Percentiles rank a stretch among this genome's conserved stretches.
Evolutionary conservation across 2,329 filamentous ascomycete species (phyloP).

Genomic region (Ophiostoma sp.): DNA sequence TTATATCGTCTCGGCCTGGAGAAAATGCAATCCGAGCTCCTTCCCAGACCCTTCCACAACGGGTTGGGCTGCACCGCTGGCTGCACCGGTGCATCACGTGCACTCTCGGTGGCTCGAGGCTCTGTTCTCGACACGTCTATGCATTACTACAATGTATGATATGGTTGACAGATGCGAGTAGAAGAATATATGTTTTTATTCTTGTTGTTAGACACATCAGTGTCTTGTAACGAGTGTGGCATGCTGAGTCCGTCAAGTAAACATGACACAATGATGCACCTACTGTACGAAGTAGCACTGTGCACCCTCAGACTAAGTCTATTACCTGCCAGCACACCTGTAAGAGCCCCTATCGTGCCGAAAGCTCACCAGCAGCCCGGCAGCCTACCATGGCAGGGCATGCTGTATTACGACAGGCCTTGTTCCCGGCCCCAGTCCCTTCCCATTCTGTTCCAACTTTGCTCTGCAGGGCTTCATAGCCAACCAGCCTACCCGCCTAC

Average conservation of each 20-base stretch:
- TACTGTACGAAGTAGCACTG: no score
- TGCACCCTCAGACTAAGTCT: no score
- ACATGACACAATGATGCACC: no score
- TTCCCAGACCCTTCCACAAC: constrained; percentile 1
- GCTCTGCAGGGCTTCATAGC: not conserved
- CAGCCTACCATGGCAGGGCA: not conserved
- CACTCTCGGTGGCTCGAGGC: not conserved
- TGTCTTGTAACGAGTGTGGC: no score
- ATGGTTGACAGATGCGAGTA: no score
- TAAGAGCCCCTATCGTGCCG: no score
- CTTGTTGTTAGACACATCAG: no score
- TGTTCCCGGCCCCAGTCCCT: not conserved
- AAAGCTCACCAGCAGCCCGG: no score
- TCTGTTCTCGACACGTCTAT: not conserved
- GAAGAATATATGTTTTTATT: no score
- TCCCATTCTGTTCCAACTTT: constrained; percentile 4
- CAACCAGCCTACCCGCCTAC: not conserved
- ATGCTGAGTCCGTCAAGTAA: no score
- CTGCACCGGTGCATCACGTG: not conserved
- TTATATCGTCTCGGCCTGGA: constrained; percentile 1
- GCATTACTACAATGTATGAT: no score
- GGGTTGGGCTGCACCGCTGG: not conserved
- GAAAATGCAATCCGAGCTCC: constrained; percentile 1
- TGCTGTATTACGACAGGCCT: not conserved
- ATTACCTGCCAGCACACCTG: no score